A percentile compares a stretch with the other conserved stretches of the same genome.
Evolutionary conservation across 2,329 filamentous ascomycete species (phyloP).

Genomic region (Scedosporium apiospermum): DNA sequence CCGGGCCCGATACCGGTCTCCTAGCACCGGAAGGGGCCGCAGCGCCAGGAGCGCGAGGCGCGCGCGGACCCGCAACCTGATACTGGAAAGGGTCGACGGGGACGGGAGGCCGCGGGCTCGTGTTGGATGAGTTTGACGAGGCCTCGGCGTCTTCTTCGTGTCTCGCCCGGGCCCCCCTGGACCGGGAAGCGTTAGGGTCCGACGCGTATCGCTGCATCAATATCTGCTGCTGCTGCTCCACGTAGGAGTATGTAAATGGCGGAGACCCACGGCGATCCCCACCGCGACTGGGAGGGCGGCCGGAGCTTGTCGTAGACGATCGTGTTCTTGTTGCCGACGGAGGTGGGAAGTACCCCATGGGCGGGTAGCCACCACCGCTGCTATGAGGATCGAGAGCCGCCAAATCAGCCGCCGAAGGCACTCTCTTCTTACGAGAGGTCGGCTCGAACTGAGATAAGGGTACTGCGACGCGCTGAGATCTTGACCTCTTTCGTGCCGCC

Average conservation of each 20-base stretch:
- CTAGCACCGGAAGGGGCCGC: constrained; percentile 23
- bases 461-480: constrained; percentile 39
- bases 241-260: constrained; percentile 36
- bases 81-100: constrained; percentile 41
- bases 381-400: constrained; percentile 21
- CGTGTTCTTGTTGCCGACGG: constrained; percentile 30
- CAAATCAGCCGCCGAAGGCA: constrained; percentile 25
- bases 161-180: constrained; percentile 22
- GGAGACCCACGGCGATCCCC: constrained; percentile 27
- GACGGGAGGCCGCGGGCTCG: constrained; percentile 12
- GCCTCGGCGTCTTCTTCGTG: constrained; percentile 22
- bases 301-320: constrained; percentile 31
- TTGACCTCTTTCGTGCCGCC: constrained; percentile 20
- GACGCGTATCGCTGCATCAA: constrained; percentile 31
- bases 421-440: constrained; percentile 15
- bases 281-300: constrained; percentile 22
- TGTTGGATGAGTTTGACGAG: constrained; percentile 17
- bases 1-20: constrained; percentile 26
- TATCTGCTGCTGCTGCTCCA: constrained; percentile 19
- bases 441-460: constrained; percentile 43
- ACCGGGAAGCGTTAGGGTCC: constrained; percentile 25
- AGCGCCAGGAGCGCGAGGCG: constrained; percentile 12
- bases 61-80: constrained; percentile 35
- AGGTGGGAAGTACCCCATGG: constrained; percentile 42
- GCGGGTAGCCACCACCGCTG: constrained; percentile 27